These are phyloP conservation scores for Chaetomium globosum DNA, from an alignment of 2,329 filamentous ascomycete species.

Conservation along the genomic window DNA sequence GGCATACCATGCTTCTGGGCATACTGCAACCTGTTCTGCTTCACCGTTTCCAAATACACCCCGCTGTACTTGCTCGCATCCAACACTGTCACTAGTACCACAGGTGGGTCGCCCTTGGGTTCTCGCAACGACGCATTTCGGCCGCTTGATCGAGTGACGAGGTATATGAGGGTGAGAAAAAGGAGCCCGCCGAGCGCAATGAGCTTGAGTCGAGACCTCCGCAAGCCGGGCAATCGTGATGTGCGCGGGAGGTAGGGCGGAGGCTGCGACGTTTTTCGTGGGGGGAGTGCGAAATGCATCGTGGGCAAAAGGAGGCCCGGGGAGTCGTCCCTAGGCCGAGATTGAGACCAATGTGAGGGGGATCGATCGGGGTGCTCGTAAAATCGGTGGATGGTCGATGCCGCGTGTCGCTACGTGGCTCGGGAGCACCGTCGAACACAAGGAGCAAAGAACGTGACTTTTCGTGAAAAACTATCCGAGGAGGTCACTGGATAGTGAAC, in stretches of 20 bases:
- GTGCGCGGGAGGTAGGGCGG: conserved; percentile 68
- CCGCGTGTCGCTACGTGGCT: not conserved
- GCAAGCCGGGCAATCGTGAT: conserved; percentile 50
- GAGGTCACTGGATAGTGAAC: not conserved
- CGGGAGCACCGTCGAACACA: not conserved
- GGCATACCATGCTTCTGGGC: conserved; percentile 78
- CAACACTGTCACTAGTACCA: conserved; percentile 83
- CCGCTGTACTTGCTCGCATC: conserved; percentile 67
- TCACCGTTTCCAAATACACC: conserved; percentile 71
- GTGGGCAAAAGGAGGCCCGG: conserved; percentile 14
- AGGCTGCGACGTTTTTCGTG: conserved; percentile 78
- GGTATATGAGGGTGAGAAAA: conserved; percentile 62
- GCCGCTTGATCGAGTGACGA: conserved; percentile 52
- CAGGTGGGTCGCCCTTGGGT: conserved; percentile 60
- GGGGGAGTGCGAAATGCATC: conserved; percentile 90
- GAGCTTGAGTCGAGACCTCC: conserved; percentile 63
- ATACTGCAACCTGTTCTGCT: conserved; percentile 81
- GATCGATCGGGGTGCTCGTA: not conserved
- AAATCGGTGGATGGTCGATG: not conserved
- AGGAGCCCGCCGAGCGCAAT: conserved; percentile 58
- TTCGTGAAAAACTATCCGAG: not conserved
- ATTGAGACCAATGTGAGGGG: conserved; percentile 2
- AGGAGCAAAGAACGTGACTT: not conserved
- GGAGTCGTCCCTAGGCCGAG: conserved; percentile 22
- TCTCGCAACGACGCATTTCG: conserved; percentile 40